Conservation (phyloP, 768 basidiomycete genomes). For the Boletus sp. region DNA sequence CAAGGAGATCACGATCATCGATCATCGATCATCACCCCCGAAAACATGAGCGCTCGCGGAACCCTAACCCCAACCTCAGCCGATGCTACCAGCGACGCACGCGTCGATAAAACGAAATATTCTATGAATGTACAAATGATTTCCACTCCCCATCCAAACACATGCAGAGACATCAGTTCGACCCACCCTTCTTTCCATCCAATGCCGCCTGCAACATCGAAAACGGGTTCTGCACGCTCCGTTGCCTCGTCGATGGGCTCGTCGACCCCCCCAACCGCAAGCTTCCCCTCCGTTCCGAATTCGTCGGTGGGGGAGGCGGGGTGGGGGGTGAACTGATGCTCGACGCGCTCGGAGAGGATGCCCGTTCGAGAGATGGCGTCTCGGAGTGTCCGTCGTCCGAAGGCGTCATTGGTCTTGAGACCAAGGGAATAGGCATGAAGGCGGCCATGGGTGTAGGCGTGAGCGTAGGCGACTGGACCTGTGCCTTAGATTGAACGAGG, state of each 20-base stretch:
- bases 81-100: no score
- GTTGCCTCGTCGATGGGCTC: slow-evolving; percentile 23
- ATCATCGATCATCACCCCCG: no score
- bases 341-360: slow-evolving; percentile 25
- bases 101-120: neutral
- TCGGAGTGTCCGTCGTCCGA: slow-evolving; percentile 37
- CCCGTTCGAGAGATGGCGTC: slow-evolving; percentile 25
- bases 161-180: slow-evolving; percentile 3
- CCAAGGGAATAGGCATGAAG: slow-evolving; percentile 1
- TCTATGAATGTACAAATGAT: neutral
- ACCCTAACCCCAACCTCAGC: no score
- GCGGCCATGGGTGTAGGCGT: neutral
- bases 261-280: slow-evolving; percentile 18
- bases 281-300: slow-evolving; percentile 16
- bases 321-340: slow-evolving; percentile 25
- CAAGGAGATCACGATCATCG: no score
- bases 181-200: slow-evolving; percentile 24
- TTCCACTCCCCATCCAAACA: no score
- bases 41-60: no score
- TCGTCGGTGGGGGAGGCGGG: slow-evolving; percentile 23
- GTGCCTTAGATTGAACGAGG: slow-evolving; percentile 6
- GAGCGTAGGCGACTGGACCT: neutral
- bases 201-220: slow-evolving; percentile 30
- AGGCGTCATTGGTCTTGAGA: slow-evolving; percentile 14
- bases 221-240: slow-evolving; percentile 23